Percentiles rank a stretch among this genome's conserved stretches.
These are phyloP conservation scores for Furcasterigmium furcatum DNA, from an alignment of 2,329 filamentous ascomycete genomes.

Conservation along the genomic window DNA sequence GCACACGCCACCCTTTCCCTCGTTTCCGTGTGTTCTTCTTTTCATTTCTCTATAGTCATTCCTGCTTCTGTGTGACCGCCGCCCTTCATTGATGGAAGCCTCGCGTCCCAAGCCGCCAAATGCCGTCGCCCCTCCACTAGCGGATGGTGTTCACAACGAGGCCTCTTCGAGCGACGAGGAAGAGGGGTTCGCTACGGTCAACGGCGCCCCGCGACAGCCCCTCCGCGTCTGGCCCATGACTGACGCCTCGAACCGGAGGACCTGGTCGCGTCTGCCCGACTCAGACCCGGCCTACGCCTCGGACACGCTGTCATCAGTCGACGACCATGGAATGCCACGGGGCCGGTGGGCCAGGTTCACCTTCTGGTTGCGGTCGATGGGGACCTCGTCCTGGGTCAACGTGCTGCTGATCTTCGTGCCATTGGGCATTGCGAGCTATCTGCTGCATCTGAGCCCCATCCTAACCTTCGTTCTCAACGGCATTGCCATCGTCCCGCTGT, in stretches of 20 bases:
- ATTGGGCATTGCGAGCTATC: constrained; percentile 57
- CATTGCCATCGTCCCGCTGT: constrained; percentile 57
- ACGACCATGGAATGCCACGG: not conserved
- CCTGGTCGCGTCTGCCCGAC: not conserved
- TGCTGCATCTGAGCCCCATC: constrained; percentile 27
- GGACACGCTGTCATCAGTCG: not conserved
- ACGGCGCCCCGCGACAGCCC: not conserved
- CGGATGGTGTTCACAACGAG: not conserved
- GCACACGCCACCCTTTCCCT: not conserved
- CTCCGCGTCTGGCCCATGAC: not conserved
- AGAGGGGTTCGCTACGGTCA: not conserved
- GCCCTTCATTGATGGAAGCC: constrained; percentile 1
- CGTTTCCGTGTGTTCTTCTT: not conserved
- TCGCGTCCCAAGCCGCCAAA: not conserved
- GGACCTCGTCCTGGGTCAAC: constrained; percentile 53
- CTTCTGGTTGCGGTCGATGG: constrained; percentile 9
- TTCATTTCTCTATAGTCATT: not conserved
- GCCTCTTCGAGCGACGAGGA: not conserved
- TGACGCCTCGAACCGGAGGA: not conserved
- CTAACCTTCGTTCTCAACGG: constrained; percentile 57
- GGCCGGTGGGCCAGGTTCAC: not conserved
- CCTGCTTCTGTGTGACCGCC: not conserved
- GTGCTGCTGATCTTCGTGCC: constrained; percentile 68
- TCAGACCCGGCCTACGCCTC: not conserved
- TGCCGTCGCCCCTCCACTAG: not conserved